These are phyloP conservation scores for Phtheirospermum japonicum DNA, from an alignment of 257 asterid genomes.

Conservation along the genomic window DNA sequence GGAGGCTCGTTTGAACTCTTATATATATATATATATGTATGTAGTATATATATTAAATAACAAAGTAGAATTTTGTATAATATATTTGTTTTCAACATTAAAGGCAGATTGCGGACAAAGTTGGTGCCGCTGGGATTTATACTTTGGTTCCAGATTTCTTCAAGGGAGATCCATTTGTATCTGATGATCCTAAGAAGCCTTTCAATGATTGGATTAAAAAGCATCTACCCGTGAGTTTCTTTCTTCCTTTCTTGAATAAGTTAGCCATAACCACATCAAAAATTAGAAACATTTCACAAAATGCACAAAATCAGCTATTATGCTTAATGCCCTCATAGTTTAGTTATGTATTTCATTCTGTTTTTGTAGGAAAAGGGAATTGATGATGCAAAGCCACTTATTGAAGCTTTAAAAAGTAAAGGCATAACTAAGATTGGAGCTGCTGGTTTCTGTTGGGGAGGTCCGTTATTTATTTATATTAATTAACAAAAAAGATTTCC, in stretches of 20 bases:
- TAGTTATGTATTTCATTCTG: neutral
- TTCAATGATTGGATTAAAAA: neutral
- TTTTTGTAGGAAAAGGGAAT: slow-evolving; percentile 41
- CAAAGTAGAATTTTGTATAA: too few relatives aligned
- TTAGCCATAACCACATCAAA: too few relatives aligned
- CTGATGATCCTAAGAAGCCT: neutral
- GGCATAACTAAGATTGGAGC: slow-evolving; percentile 51
- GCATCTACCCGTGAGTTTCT: neutral
- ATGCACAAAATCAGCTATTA: too few relatives aligned
- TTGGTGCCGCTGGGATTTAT: neutral
- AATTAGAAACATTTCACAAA: too few relatives aligned
- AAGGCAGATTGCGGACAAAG: neutral
- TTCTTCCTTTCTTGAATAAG: too few relatives aligned
- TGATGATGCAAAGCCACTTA: slow-evolving; percentile 47
- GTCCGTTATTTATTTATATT: slow-evolving; percentile 20
- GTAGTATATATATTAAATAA: too few relatives aligned
- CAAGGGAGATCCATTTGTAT: neutral
- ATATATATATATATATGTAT: too few relatives aligned
- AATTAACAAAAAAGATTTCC: too few relatives aligned
- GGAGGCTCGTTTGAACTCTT: too few relatives aligned
- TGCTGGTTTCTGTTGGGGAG: slow-evolving; percentile 63
- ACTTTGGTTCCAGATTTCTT: neutral
- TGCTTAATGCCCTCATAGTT: too few relatives aligned
- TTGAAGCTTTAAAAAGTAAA: slow-evolving; percentile 44
- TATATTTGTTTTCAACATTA: neutral